A percentile compares a stretch with the other conserved stretches of the same genome.
Conservation (phyloP, 768 basidiomycete species). For the Tulasnella sp. region DNA sequence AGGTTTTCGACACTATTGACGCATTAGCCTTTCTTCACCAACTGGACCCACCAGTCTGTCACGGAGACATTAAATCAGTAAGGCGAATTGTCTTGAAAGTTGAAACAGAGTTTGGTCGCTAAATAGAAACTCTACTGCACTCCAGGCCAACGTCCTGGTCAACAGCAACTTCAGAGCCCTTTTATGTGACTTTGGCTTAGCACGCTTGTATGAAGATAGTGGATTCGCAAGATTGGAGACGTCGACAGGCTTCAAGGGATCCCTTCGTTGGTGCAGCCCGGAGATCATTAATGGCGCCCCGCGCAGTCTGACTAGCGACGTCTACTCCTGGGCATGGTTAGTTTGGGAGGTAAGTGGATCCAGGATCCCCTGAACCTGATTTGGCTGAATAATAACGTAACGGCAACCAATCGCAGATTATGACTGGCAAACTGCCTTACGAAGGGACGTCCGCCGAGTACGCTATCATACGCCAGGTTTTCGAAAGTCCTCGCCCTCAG, state of each 20-base stretch:
- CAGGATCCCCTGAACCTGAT: neutral
- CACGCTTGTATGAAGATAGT: neutral
- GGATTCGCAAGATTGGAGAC: neutral
- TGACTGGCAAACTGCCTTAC: neutral
- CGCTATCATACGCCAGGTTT: neutral
- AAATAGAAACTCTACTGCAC: too few relatives aligned
- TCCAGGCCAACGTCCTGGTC: slow-evolving; percentile 1
- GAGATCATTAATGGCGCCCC: neutral
- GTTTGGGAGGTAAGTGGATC: neutral
- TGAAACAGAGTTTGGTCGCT: neutral
- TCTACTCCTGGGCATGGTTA: neutral
- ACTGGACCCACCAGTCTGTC: neutral
- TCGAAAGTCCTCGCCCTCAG: neutral
- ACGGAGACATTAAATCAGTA: slow-evolving; percentile 10
- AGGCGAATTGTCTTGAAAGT: neutral
- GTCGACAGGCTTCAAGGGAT: neutral
- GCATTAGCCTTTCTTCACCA: neutral
- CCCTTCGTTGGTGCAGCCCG: slow-evolving; percentile 9
- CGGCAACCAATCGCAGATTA: neutral
- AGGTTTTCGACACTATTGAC: neutral
- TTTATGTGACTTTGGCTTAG: slow-evolving; percentile 1
- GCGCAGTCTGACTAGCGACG: neutral
- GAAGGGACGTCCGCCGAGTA: neutral
- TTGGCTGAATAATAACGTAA: neutral
- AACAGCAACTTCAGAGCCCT: neutral